Percentiles rank a stretch among this genome's conserved stretches.
These are phyloP conservation scores for Leccinum fibrillosum DNA, from an alignment of 768 basidiomycete genomes.

Conservation along the genomic window DNA sequence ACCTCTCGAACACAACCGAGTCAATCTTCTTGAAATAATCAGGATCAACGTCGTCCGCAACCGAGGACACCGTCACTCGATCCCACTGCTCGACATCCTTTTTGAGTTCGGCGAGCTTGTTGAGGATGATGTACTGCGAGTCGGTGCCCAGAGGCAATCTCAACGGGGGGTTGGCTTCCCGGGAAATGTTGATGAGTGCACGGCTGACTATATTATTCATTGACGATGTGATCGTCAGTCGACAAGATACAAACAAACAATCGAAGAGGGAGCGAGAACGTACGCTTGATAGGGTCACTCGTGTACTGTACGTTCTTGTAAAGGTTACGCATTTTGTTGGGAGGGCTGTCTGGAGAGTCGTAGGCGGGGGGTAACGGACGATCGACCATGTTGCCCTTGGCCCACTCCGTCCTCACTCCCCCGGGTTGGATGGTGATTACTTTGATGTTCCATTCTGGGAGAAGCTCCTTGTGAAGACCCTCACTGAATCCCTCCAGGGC, in stretches of 20 bases:
- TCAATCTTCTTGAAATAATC: slow-evolving; percentile 8
- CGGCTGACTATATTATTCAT: slow-evolving; percentile 18
- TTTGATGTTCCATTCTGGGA: slow-evolving; percentile 27
- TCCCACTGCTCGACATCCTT: slow-evolving; percentile 15
- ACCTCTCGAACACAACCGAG: neutral
- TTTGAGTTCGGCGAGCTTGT: slow-evolving; percentile 17
- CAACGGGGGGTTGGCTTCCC: slow-evolving; percentile 17
- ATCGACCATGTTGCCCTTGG: slow-evolving; percentile 18
- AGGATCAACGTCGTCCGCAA: slow-evolving; percentile 22
- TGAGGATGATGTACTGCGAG: slow-evolving; percentile 13
- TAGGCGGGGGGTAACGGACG: slow-evolving; percentile 15
- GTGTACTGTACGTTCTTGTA: neutral
- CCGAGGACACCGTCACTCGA: slow-evolving; percentile 12
- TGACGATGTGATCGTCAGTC: neutral
- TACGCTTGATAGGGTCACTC: slow-evolving; percentile 14
- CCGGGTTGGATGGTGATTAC: slow-evolving; percentile 22
- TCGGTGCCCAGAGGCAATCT: slow-evolving; percentile 21
- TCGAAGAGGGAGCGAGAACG: neutral
- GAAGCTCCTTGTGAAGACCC: slow-evolving; percentile 20
- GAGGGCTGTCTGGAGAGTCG: slow-evolving; percentile 11
- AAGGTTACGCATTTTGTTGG: slow-evolving; percentile 11
- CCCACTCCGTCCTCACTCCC: slow-evolving; percentile 19
- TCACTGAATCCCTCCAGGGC: slow-evolving; percentile 29
- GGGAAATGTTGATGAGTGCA: slow-evolving; percentile 16
- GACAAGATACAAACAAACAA: neutral